Conservation (phyloP, 768 basidiomycete species). For the Hemileccinum impolitum region DNA sequence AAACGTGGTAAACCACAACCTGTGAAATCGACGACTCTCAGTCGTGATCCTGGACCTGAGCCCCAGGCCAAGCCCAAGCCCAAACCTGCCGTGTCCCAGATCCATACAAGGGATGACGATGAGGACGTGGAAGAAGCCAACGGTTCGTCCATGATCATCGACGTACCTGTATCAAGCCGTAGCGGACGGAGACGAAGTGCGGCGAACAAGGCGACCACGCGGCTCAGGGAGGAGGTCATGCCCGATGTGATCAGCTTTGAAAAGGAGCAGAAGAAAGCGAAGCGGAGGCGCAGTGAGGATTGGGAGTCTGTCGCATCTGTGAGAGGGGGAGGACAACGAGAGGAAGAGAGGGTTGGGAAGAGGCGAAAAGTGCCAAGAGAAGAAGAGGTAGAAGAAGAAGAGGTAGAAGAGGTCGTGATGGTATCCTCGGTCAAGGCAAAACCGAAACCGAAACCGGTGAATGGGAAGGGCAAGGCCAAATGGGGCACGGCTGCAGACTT, state of each 20-base stretch:
- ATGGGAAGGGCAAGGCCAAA: conserved; percentile 10
- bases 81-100: conserved; percentile 1
- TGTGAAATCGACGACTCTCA: conserved; percentile 8
- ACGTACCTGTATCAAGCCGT: conserved; percentile 14
- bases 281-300: conserved; percentile 31
- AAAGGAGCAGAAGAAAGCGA: conserved; percentile 52
- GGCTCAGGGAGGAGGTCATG: conserved; percentile 57
- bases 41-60: neutral
- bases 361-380: conserved; percentile 16
- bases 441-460: conserved; percentile 9
- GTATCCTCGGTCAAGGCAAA: conserved; percentile 11
- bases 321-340: conserved; percentile 1
- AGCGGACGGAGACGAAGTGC: conserved; percentile 45
- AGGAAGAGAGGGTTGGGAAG: conserved; percentile 18
- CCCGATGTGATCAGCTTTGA: conserved; percentile 72
- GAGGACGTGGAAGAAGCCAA: neutral
- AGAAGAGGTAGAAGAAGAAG: conserved; percentile 26
- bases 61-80: conserved; percentile 1
- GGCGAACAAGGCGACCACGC: conserved; percentile 47
- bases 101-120: neutral
- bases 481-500: neutral
- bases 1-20: conserved; percentile 20
- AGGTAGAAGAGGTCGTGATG: conserved; percentile 17
- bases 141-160: conserved; percentile 10
- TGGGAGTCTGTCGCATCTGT: conserved; percentile 22